Evolutionary conservation across 768 basidiomycete genomes (phyloP), one percentile per base, ranked within the genome.

Genomic region (Neoboletus magnificus): DNA sequence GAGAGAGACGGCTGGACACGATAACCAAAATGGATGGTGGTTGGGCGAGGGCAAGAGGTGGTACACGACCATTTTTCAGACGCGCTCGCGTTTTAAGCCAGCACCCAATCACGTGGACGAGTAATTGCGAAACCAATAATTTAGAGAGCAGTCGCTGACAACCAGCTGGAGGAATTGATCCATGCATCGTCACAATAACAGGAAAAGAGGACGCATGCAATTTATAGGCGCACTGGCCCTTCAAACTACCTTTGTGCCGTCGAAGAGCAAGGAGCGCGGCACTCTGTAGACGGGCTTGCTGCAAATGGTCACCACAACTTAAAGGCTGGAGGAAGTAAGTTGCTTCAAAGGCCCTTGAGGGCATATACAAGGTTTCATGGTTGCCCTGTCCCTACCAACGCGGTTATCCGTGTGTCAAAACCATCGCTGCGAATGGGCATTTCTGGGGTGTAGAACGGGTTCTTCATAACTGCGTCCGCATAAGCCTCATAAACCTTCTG

Each of bases 391-490:
- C 84, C 85, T 64, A 89, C 78, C 45, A 92, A 72, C 9, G 81
- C 67, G 11, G 79, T 74, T 49, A 91, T 83, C 43, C 85, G 81
- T 52, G 74, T 74, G 66, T 98, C 96, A 66, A 98, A 98, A 18
- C 83, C 84, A 62, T 93, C 91, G 42, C 80, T 93, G 45, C 97
- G 84, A 61, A 98, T 94, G 2, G 97, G 97, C 96, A 98, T 99
- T 71, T 98, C 97, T n/a, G 90, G 91, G 6, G 93, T 96, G 71
- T 98, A 93, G 73, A 99, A 99, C 1, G 97, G 97, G 67, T 98
- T 98, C 78, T 98, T 98, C 92, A 98, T 96, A 52, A 94, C 94
- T 1, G 90, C 85, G 67, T 98, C 97, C 1, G 95, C 82, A 70
- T 98, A 99, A 20, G 82, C 84, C 70, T 98, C 93, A 72, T 98